Percentiles rank a stretch among this genome's conserved stretches.
Conservation (phyloP, 2,329 filamentous ascomycete species). For the Ustilaginoidea virens region DNA sequence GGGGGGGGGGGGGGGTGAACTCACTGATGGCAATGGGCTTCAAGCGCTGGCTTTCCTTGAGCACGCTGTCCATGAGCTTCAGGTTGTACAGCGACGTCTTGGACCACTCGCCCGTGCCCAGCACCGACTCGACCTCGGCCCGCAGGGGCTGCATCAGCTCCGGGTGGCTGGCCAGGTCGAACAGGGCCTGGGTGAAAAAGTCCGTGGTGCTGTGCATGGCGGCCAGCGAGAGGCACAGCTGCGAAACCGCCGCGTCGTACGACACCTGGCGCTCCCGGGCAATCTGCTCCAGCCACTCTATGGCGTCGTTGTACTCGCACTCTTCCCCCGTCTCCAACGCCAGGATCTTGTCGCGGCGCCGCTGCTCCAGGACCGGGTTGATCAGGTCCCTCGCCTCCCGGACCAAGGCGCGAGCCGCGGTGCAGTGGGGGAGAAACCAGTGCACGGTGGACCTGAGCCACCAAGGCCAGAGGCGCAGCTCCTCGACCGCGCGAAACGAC, state of each 20-base stretch:
- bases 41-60: background rate
- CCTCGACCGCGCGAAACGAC: conserved; percentile 13
- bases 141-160: conserved; percentile 9
- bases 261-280: background rate
- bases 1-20: too few relatives aligned
- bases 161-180: conserved; percentile 9
- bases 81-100: conserved; percentile 9
- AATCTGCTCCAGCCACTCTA: conserved; percentile 9
- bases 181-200: conserved; percentile 7
- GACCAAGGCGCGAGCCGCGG: conserved; percentile 4
- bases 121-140: conserved; percentile 9
- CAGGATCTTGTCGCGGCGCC: conserved; percentile 4
- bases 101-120: conserved; percentile 7
- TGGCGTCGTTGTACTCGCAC: conserved; percentile 6
- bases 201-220: conserved; percentile 12
- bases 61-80: background rate
- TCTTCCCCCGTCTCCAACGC: conserved; percentile 3
- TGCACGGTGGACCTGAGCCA: conserved; percentile 7
- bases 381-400: conserved; percentile 4
- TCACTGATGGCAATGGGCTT: too few relatives aligned
- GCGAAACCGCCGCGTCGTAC: conserved; percentile 5
- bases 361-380: conserved; percentile 6
- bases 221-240: conserved; percentile 9
- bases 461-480: conserved; percentile 6
- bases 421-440: conserved; percentile 8